Percentiles rank a stretch among this genome's conserved stretches.
phyloP scores from a whole-genome alignment of 495 filamentous ascomycete genomes.

The Umbilicaria muhlenbergii region DNA sequence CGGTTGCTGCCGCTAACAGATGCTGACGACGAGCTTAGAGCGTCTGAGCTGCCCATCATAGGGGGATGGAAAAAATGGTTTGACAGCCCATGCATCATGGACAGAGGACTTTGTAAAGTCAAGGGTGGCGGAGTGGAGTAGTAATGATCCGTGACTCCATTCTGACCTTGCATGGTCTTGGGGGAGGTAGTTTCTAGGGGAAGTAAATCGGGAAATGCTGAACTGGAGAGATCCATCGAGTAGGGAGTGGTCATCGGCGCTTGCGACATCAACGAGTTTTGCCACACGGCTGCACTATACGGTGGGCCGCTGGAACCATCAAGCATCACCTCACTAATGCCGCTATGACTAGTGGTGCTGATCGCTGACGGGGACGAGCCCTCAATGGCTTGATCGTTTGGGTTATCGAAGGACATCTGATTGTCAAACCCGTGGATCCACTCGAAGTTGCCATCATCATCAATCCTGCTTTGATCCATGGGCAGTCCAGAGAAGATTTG shows the following conservation, averaged over 20 bases:
- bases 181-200: conserved; percentile 46
- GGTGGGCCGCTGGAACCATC: conserved; percentile 52
- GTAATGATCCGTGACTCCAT: conserved; percentile 34
- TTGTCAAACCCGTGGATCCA: conserved; percentile 80
- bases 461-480: conserved; percentile 32
- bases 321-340: conserved; percentile 82
- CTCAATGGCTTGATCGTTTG: conserved; percentile 66
- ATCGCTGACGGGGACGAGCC: conserved; percentile 91
- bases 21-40: conserved; percentile 35
- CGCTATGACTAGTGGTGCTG: conserved; percentile 81
- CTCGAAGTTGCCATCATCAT: conserved; percentile 66
- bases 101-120: conserved; percentile 26
- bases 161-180: conserved; percentile 35
- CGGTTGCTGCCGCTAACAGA: conserved; percentile 49
- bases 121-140: conserved; percentile 50
- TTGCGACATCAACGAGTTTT: conserved; percentile 47
- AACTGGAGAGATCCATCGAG: conserved; percentile 38
- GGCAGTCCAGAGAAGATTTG: conserved; percentile 46
- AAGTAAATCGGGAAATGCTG: conserved; percentile 43
- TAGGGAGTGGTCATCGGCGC: conserved; percentile 45
- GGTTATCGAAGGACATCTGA: conserved; percentile 51
- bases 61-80: conserved; percentile 32
- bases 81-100: conserved; percentile 16
- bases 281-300: conserved; percentile 43
- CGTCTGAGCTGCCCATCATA: conserved; percentile 41